A percentile compares a stretch with the other conserved stretches of the same genome.
Evolutionary conservation across 2,329 filamentous ascomycete genomes (phyloP).

Genomic region (Ophiocordyceps sinensis): DNA sequence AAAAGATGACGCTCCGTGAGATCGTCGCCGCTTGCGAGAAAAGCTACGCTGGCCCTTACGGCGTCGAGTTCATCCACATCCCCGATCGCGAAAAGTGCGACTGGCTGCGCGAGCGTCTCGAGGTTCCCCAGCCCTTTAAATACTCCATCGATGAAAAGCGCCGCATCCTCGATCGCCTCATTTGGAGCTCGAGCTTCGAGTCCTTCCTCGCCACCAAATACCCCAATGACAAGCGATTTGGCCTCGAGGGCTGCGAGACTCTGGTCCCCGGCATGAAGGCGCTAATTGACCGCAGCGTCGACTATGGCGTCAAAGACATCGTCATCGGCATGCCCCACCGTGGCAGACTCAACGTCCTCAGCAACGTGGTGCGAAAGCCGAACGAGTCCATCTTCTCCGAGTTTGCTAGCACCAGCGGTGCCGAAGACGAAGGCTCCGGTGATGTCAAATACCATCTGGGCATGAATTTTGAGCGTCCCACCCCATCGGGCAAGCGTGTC

Average conservation of each 20-base stretch:
- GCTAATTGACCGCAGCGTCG: slow-evolving; percentile 92
- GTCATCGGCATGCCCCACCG: slow-evolving; percentile 99
- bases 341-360: slow-evolving; percentile 93
- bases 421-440: slow-evolving; percentile 88
- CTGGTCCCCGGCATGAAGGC: slow-evolving; percentile 99
- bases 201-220: slow-evolving; percentile 92
- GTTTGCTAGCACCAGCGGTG: slow-evolving; percentile 77
- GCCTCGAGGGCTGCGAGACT: slow-evolving; percentile 92
- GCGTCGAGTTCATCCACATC: slow-evolving; percentile 97
- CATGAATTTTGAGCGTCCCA: slow-evolving; percentile 99
- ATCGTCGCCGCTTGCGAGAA: slow-evolving; percentile 88
- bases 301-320: slow-evolving; percentile 97
- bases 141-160: slow-evolving; percentile 98
- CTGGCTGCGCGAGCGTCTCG: slow-evolving; percentile 90
- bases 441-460: slow-evolving; percentile 99
- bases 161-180: slow-evolving; percentile 88
- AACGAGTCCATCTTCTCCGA: slow-evolving; percentile 99
- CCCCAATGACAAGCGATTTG: slow-evolving; percentile 98
- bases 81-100: slow-evolving; percentile 95
- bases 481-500: slow-evolving; percentile 96
- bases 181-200: slow-evolving; percentile 98
- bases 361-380: slow-evolving; percentile 96
- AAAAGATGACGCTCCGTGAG: slow-evolving; percentile 94
- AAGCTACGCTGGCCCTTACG: slow-evolving; percentile 95
- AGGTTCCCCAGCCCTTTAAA: slow-evolving; percentile 89